These are phyloP conservation scores for Pseudogymnoascus sp. DNA, from an alignment of 2,329 filamentous ascomycete species.

Conservation along the genomic window DNA sequence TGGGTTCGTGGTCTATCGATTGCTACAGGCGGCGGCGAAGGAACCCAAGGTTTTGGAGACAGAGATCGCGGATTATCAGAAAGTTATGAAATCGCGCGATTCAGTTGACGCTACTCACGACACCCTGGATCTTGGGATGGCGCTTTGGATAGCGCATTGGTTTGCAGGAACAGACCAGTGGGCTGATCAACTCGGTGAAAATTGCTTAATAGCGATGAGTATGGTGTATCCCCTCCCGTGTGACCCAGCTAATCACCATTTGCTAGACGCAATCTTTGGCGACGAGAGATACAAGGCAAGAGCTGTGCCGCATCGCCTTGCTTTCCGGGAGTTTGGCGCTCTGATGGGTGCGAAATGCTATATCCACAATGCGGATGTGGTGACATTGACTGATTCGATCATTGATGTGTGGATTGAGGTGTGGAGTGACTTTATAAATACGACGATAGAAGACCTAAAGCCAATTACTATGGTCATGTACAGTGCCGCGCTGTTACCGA, in stretches of 20 bases:
- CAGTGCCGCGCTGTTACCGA: constrained; percentile 1
- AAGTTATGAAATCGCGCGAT: constrained; percentile 38
- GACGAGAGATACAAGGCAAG: background rate
- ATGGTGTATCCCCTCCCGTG: background rate
- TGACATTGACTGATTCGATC: background rate
- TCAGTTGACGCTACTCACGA: constrained; percentile 38
- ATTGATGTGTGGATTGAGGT: constrained; percentile 7
- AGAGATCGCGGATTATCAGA: constrained; percentile 45
- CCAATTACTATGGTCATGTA: constrained; percentile 11
- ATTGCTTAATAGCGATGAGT: background rate
- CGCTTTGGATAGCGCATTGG: constrained; percentile 47
- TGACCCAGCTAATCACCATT: constrained; percentile 10
- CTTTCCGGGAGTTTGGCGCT: constrained; percentile 9
- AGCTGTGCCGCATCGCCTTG: constrained; percentile 5
- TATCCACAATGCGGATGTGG: background rate
- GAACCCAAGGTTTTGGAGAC: constrained; percentile 31
- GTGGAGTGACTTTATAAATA: background rate
- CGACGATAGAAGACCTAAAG: background rate
- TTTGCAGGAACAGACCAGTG: constrained; percentile 37
- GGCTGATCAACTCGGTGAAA: constrained; percentile 31
- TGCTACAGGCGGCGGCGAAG: constrained; percentile 37
- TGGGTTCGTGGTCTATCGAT: constrained; percentile 41
- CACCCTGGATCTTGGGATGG: constrained; percentile 50
- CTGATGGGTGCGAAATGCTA: constrained; percentile 8
- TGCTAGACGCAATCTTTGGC: background rate